phyloP scores from a whole-genome alignment of 805 yeast genomes.

The Yarrowia osloensis region DNA sequence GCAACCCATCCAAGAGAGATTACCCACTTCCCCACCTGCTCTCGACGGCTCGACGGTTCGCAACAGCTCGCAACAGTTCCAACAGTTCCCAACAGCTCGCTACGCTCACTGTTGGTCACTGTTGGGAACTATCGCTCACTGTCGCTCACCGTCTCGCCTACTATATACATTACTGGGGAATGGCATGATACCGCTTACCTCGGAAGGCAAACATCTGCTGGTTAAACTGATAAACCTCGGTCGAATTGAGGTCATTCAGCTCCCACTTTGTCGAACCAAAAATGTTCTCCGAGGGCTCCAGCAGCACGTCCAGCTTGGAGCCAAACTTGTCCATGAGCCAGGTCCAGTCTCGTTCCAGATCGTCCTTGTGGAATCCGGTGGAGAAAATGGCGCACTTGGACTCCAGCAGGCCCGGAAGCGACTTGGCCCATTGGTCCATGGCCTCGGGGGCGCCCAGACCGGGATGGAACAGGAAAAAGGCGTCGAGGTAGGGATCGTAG shows the following conservation, averaged over 20 bases:
- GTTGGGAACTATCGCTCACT: too few species aligned
- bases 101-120: too few species aligned
- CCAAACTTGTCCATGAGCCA: slow-evolving; percentile 68
- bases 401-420: slow-evolving; percentile 83
- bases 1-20: too few species aligned
- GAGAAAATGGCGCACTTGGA: slow-evolving; percentile 90
- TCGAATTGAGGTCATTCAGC: slow-evolving; percentile 86
- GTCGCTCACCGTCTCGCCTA: slow-evolving; percentile 19
- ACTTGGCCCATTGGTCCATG: slow-evolving; percentile 76
- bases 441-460: slow-evolving; percentile 84
- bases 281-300: slow-evolving; percentile 69
- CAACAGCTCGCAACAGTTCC: too few species aligned
- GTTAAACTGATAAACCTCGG: slow-evolving; percentile 90
- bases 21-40: too few species aligned
- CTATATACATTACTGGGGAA: slow-evolving; percentile 39
- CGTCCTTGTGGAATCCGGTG: slow-evolving; percentile 84
- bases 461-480: slow-evolving; percentile 93
- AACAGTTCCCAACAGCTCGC: too few species aligned
- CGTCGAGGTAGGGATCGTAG: slow-evolving; percentile 93
- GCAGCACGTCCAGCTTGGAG: slow-evolving; percentile 77
- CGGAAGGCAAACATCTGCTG: slow-evolving; percentile 87
- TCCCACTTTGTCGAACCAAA: slow-evolving; percentile 94
- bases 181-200: slow-evolving; percentile 95
- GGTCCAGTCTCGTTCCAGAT: slow-evolving; percentile 65
- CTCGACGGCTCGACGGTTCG: too few species aligned